phyloP scores from a whole-genome alignment of 1,284 basidiomycete genomes.

The Marasmius fiardii region DNA sequence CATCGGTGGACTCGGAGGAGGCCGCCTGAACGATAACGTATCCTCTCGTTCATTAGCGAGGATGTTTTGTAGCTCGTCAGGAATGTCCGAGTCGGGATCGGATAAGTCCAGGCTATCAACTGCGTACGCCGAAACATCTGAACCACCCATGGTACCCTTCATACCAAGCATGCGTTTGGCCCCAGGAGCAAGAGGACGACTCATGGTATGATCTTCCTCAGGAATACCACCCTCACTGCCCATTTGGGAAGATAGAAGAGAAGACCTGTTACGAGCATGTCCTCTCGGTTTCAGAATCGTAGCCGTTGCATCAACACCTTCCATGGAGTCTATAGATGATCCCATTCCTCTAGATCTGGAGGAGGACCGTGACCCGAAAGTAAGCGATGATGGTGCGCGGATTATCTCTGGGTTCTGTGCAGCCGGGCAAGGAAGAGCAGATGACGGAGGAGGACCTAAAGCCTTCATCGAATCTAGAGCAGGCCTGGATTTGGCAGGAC shows the following conservation, averaged over 20 bases:
- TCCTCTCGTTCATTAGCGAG: conserved; percentile 47
- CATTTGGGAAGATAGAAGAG: conserved; percentile 21
- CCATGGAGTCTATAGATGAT: conserved; percentile 20
- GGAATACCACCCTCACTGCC: conserved; percentile 24
- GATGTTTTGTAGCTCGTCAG: conserved; percentile 67
- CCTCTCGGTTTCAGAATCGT: conserved; percentile 44
- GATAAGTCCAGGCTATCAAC: conserved; percentile 44
- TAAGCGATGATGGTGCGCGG: conserved; percentile 38
- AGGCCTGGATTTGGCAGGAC: conserved; percentile 39
- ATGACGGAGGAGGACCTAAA: conserved; percentile 18
- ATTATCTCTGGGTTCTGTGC: conserved; percentile 18
- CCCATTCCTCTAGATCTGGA: conserved; percentile 30
- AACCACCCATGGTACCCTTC: conserved; percentile 61
- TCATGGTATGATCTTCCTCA: conserved; percentile 14
- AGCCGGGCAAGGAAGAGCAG: conserved; percentile 9
- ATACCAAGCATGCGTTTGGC: conserved; percentile 56
- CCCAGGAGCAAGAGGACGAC: conserved; percentile 43
- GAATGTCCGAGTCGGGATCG: conserved; percentile 72
- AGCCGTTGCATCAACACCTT: conserved; percentile 28
- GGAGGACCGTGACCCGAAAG: conserved; percentile 47
- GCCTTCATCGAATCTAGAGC: conserved; percentile 16
- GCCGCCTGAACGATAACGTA: conserved; percentile 38
- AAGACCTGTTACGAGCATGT: conserved; percentile 34
- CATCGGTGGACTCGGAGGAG: conserved; percentile 42
- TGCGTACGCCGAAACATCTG: conserved; percentile 39